Evolutionary conservation across 192 early-diverging fungal species (phyloP), one percentile per base, ranked within the genome.

Genomic region (Gonapodya prolifera): DNA sequence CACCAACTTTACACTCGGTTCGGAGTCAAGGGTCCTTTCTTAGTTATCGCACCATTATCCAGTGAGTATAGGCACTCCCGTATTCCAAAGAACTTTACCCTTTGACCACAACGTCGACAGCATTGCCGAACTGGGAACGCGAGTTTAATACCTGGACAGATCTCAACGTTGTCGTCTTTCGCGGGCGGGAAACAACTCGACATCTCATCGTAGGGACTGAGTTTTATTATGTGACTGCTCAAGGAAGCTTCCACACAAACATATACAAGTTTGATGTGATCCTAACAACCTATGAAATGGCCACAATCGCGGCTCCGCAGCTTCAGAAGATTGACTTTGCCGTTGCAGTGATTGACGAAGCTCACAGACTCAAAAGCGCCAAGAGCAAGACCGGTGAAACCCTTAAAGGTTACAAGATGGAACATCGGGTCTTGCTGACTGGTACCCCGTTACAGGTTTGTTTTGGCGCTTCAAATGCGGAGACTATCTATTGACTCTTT

Each of bases 361-460:
- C 92, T 1, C 94, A 95, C 80, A 83, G 90, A n/a, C 80, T 95
- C 35, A 95, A 95, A 77, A 94, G 94, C 83, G 92, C 91, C 80
- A 85, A 87, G 28, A 93, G 92, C 73, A 95, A 94, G 79, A 89
- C 93, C 1, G 82, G 87, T 0, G 94, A 95, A 80, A 85, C 91
- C 2, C 80, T 95, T 28, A 91, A 91, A 78, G 84, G 84, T 2
- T 95, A 92, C 77, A 85, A 85, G 13, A 89, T 94, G 83, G 93
- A 92, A 18, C 92, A 94, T 78, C 86, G 91, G 1, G 81, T 94
- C 0, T 83, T 95, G 29, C 78, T 94, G 75, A 95, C 94, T 16
- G 94, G 94, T 69, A 95, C 94, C 13, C 93, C 94, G 17, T 79
- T 95, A 33, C 94, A 95, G 81, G 94, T 70, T 34, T 34, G 45